Conservation (phyloP, 1,284 basidiomycete genomes). For the Fomitopsis palustris region DNA sequence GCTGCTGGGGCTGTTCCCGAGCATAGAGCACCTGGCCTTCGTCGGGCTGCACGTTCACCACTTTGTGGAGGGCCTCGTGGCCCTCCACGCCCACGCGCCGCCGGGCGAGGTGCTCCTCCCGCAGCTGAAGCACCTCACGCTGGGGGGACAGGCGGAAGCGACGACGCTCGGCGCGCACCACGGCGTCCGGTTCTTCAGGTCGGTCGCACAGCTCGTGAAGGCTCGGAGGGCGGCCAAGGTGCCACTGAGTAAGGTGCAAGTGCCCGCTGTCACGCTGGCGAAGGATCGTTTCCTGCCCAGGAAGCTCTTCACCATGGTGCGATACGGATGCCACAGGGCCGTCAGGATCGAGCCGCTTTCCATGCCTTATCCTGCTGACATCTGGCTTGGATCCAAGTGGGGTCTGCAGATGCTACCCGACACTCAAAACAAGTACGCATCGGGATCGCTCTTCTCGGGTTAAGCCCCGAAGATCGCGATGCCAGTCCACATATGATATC, state of each 20-base stretch:
- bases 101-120: neutral
- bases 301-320: neutral
- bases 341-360: neutral
- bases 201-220: neutral
- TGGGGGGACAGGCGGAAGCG: neutral
- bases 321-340: neutral
- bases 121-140: neutral
- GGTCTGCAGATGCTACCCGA: neutral
- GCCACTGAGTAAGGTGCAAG: slow-evolving; percentile 1
- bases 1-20: slow-evolving; percentile 3
- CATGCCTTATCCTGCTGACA: neutral
- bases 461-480: no score
- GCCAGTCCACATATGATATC: no score
- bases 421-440: neutral
- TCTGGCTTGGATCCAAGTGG: neutral
- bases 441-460: neutral
- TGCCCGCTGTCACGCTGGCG: neutral
- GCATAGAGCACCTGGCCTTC: slow-evolving; percentile 3
- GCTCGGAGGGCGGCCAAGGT: neutral
- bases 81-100: neutral
- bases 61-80: neutral
- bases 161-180: neutral
- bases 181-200: neutral
- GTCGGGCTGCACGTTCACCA: neutral
- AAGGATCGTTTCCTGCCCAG: neutral